Percentiles rank a stretch among this genome's conserved stretches.
Evolutionary conservation across 2,329 filamentous ascomycete genomes (phyloP).

Genomic region (Diaporthe ampelina): DNA sequence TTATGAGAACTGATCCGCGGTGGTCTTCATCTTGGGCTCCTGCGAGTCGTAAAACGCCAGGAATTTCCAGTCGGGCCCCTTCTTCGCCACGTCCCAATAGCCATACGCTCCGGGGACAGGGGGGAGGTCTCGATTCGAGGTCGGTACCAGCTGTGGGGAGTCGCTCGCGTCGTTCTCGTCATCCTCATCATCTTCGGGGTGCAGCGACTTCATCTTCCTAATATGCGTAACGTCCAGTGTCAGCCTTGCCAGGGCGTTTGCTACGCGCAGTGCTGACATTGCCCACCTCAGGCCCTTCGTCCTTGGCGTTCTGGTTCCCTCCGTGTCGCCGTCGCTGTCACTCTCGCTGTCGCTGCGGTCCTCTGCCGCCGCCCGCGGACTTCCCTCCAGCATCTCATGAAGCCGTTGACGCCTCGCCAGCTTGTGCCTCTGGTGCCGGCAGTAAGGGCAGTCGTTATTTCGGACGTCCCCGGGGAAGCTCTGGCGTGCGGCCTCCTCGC

Average conservation of each 20-base stretch:
- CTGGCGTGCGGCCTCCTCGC: constrained; percentile 36
- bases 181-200: constrained; percentile 37
- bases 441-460: constrained; percentile 36
- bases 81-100: constrained; percentile 42
- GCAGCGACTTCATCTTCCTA: constrained; percentile 42
- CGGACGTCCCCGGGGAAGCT: constrained; percentile 37
- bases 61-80: constrained; percentile 43
- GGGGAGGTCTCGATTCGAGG: constrained; percentile 28
- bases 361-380: neutral
- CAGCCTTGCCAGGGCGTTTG: constrained; percentile 41
- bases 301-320: constrained; percentile 20
- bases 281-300: constrained; percentile 41
- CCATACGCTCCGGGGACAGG: constrained; percentile 41
- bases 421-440: constrained; percentile 78
- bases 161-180: constrained; percentile 36
- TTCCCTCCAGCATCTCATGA: constrained; percentile 61
- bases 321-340: constrained; percentile 24
- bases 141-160: constrained; percentile 30
- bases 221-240: constrained; percentile 42
- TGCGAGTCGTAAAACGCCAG: constrained; percentile 41
- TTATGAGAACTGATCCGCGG: constrained; percentile 34
- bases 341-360: neutral
- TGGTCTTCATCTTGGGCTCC: constrained; percentile 42
- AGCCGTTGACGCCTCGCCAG: constrained; percentile 74
- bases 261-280: constrained; percentile 38